A percentile compares a stretch with the other conserved stretches of the same genome.
These are phyloP conservation scores for Tuber magnatum DNA, from an alignment of 495 filamentous ascomycete species.

Conservation along the genomic window DNA sequence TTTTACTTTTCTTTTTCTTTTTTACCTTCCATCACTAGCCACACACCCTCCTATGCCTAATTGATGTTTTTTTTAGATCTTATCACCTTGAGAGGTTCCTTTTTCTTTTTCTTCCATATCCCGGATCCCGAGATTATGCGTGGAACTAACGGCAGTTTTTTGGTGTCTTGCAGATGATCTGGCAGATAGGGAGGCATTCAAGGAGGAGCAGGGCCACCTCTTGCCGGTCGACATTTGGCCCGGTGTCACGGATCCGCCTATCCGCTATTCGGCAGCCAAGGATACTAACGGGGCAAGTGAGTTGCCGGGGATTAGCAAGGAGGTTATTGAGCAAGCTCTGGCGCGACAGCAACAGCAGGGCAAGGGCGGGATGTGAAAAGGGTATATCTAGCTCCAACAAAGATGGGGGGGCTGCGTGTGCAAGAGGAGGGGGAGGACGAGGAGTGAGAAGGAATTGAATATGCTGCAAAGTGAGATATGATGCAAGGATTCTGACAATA, in stretches of 20 bases:
- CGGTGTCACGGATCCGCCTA: conserved; percentile 56
- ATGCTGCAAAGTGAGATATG: not conserved
- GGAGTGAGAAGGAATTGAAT: not conserved
- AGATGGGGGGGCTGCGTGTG: not conserved
- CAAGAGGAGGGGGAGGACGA: not conserved
- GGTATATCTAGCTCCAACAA: not conserved
- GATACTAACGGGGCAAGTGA: conserved; percentile 43
- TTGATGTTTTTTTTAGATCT: not conserved
- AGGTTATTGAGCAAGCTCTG: conserved; percentile 52
- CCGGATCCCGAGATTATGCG: not conserved
- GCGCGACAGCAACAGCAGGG: conserved; percentile 27
- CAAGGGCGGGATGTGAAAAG: not conserved
- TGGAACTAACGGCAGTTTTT: conserved; percentile 1
- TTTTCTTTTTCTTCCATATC: not conserved
- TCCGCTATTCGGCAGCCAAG: conserved; percentile 51
- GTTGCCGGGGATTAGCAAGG: conserved; percentile 52
- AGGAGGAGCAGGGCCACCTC: conserved; percentile 72
- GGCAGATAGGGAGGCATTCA: conserved; percentile 68
- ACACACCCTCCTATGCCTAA: not conserved
- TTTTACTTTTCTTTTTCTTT: not conserved
- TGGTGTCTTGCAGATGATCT: conserved; percentile 49
- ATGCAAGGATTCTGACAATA: not conserved
- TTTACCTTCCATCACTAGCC: not conserved
- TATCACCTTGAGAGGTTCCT: not conserved
- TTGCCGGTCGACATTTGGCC: conserved; percentile 88